Evolutionary conservation across 306 rosid species (phyloP).

Genomic region (Mucuna pruriens): DNA sequence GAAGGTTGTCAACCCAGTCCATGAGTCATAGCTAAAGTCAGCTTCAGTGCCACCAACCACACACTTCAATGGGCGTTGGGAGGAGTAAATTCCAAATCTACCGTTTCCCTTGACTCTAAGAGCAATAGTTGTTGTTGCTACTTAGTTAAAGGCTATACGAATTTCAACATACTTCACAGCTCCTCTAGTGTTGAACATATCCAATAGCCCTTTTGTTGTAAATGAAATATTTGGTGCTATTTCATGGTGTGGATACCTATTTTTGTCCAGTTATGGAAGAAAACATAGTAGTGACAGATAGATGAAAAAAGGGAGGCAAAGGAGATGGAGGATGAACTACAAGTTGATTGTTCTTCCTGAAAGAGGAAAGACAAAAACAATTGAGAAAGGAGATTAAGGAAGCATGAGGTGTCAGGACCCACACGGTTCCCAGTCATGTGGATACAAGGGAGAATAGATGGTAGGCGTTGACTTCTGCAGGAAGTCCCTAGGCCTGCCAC

Average conservation of each 20-base stretch:
- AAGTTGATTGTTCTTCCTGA: too few species aligned
- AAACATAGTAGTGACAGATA: too few species aligned
- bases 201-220: slow-evolving; percentile 84
- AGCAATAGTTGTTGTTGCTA: slow-evolving; percentile 52
- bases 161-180: slow-evolving; percentile 70
- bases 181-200: slow-evolving; percentile 83
- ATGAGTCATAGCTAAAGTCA: slow-evolving; percentile 52
- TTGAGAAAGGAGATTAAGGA: too few species aligned
- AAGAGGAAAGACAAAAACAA: too few species aligned
- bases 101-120: slow-evolving; percentile 77
- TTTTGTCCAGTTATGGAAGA: too few species aligned
- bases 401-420: too few species aligned
- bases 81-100: slow-evolving; percentile 75
- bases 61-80: slow-evolving; percentile 67
- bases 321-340: too few species aligned
- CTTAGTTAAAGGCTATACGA: slow-evolving; percentile 40
- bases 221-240: slow-evolving; percentile 60
- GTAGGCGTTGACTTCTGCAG: too few species aligned
- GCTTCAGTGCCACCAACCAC: slow-evolving; percentile 50
- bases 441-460: too few species aligned
- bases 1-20: slow-evolving; percentile 65
- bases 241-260: slow-evolving; percentile 54
- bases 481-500: too few species aligned
- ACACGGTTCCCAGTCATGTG: too few species aligned
- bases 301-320: too few species aligned